Evolutionary conservation across 2,329 filamentous ascomycete genomes (phyloP).

Genomic region (Colletotrichum chlorophyti): DNA sequence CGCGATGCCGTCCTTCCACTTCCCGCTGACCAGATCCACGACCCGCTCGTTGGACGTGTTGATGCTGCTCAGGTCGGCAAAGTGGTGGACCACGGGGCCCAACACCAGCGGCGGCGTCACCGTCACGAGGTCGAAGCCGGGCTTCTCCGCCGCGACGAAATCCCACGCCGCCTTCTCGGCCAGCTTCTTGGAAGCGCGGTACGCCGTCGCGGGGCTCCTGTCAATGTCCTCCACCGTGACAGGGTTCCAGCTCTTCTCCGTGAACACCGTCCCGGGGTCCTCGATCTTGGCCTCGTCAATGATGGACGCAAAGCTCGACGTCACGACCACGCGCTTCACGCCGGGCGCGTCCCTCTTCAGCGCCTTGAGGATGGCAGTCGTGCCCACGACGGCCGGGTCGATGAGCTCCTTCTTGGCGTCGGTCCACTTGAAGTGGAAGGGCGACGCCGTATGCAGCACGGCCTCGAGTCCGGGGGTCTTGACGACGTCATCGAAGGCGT

Average conservation of each 20-base stretch:
- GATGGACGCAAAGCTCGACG: slow-evolving; percentile 62
- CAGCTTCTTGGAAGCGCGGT: slow-evolving; percentile 61
- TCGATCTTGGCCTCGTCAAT: slow-evolving; percentile 44
- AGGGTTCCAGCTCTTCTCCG: slow-evolving; percentile 61
- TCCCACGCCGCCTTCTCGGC: slow-evolving; percentile 63
- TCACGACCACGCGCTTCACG: slow-evolving; percentile 76
- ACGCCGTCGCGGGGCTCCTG: slow-evolving; percentile 48
- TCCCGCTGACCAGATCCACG: slow-evolving; percentile 55
- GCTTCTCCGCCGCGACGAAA: slow-evolving; percentile 50
- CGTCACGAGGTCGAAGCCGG: slow-evolving; percentile 58
- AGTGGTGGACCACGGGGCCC: slow-evolving; percentile 29
- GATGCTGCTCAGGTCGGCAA: slow-evolving; percentile 42
- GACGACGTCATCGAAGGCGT: slow-evolving; percentile 74
- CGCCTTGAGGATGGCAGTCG: slow-evolving; percentile 74
- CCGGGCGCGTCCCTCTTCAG: slow-evolving; percentile 62
- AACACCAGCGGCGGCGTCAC: slow-evolving; percentile 61
- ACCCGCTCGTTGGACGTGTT: slow-evolving; percentile 63
- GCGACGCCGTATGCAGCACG: slow-evolving; percentile 67
- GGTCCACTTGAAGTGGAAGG: slow-evolving; percentile 61
- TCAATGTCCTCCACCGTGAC: slow-evolving; percentile 52
- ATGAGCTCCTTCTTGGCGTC: slow-evolving; percentile 61
- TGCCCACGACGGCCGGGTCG: slow-evolving; percentile 64
- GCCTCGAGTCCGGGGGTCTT: slow-evolving; percentile 57
- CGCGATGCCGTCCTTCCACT: slow-evolving; percentile 54
- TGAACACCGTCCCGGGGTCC: slow-evolving; percentile 49